A percentile compares a stretch with the other conserved stretches of the same genome.
Conservation (phyloP, 129 eudicot species). For the Flaveria robusta region DNA sequence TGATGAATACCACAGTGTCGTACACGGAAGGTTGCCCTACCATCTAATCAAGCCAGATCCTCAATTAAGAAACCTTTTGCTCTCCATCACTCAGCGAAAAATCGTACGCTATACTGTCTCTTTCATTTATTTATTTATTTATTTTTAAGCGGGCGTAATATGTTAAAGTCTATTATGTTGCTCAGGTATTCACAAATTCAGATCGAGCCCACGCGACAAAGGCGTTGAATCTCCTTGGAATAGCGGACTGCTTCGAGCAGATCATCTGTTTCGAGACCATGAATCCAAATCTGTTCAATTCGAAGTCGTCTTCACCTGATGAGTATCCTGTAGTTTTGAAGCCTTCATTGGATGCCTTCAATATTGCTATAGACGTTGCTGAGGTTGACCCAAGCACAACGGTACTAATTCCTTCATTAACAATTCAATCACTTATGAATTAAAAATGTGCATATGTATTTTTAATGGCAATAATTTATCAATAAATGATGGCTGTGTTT, state of each 20-base stretch:
- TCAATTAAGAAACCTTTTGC: slow-evolving; percentile 66
- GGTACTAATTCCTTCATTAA: slow-evolving; percentile 41
- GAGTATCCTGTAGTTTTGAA: slow-evolving; percentile 80
- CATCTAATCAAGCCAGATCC: slow-evolving; percentile 74
- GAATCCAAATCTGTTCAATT: slow-evolving; percentile 62
- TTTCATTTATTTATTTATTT: neutral
- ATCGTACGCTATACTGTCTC: slow-evolving; percentile 40
- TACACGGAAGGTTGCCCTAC: slow-evolving; percentile 93
- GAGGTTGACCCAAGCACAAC: slow-evolving; percentile 77
- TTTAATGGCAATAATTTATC: neutral
- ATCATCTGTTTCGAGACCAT: slow-evolving; percentile 89
- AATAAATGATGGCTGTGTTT: slow-evolving; percentile 24
- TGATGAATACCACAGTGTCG: slow-evolving; percentile 85
- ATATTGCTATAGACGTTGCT: slow-evolving; percentile 65
- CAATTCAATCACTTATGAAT: too few relatives aligned
- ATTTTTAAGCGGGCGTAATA: too few relatives aligned
- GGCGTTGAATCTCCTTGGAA: slow-evolving; percentile 71
- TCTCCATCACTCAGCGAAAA: slow-evolving; percentile 69
- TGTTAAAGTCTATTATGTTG: neutral
- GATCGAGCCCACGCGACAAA: slow-evolving; percentile 78
- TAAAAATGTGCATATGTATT: too few relatives aligned
- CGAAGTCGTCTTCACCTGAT: slow-evolving; percentile 55
- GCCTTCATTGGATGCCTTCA: slow-evolving; percentile 77
- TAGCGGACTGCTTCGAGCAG: slow-evolving; percentile 77
- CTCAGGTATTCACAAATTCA: slow-evolving; percentile 90